Conservation (phyloP, 1,139 yeast species). For the Suhomyces bribrorum region DNA sequence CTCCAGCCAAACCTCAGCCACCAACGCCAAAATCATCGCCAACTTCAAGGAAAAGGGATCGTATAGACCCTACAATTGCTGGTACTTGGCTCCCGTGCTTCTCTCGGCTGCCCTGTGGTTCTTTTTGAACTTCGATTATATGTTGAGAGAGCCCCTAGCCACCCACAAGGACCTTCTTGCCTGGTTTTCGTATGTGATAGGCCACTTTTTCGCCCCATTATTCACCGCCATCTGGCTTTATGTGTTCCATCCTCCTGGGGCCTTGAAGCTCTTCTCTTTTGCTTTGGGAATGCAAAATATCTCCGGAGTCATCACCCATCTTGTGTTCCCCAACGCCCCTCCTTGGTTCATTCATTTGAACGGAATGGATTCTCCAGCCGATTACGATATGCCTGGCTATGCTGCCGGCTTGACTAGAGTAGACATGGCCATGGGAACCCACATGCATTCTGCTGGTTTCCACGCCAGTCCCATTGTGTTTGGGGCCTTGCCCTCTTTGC, state of each 20-base stretch:
- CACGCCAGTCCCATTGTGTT: slow-evolving; percentile 69
- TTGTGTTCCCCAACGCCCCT: slow-evolving; percentile 65
- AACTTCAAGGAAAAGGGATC: slow-evolving; percentile 9
- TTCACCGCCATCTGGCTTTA: slow-evolving; percentile 62
- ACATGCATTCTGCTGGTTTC: slow-evolving; percentile 60
- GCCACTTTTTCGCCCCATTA: slow-evolving; percentile 63
- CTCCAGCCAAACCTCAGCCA: slow-evolving; percentile 9
- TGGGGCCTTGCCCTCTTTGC: slow-evolving; percentile 70
- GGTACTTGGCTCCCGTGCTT: slow-evolving; percentile 31
- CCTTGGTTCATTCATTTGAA: slow-evolving; percentile 70
- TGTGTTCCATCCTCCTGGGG: slow-evolving; percentile 67
- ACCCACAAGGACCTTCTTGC: slow-evolving; percentile 53
- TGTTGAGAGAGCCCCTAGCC: slow-evolving; percentile 31
- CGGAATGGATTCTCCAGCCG: slow-evolving; percentile 54
- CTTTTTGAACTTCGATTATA: slow-evolving; percentile 41
- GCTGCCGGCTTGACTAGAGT: slow-evolving; percentile 70
- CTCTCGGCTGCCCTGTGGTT: slow-evolving; percentile 39
- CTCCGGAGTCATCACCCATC: slow-evolving; percentile 59
- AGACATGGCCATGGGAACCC: slow-evolving; percentile 64
- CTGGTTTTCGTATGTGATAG: slow-evolving; percentile 61
- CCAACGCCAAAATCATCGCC: slow-evolving; percentile 10
- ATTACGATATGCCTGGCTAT: slow-evolving; percentile 63
- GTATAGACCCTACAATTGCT: slow-evolving; percentile 21
- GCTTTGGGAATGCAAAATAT: slow-evolving; percentile 62
- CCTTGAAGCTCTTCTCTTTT: slow-evolving; percentile 50